A percentile compares a stretch with the other conserved stretches of the same genome.
Evolutionary conservation across 1,284 basidiomycete species (phyloP).

Genomic region (Puccinia novopanici): DNA sequence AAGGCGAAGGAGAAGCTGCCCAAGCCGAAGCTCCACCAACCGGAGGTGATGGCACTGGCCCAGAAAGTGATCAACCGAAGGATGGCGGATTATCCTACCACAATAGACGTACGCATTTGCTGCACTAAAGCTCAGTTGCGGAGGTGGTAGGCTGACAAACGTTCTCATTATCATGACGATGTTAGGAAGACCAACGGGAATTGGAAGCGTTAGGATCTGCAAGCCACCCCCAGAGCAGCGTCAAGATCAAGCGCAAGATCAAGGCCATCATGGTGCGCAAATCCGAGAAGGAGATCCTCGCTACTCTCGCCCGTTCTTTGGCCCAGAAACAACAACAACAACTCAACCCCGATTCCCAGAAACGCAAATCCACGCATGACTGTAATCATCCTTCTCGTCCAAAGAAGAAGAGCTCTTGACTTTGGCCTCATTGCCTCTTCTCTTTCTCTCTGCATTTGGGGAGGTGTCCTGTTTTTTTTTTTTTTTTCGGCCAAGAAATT

Average conservation of each 20-base stretch:
- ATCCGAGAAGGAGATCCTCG: constrained; percentile 79
- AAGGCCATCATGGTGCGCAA: constrained; percentile 74
- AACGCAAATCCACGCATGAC: too few species aligned
- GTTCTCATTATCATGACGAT: constrained; percentile 33
- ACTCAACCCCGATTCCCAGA: too few species aligned
- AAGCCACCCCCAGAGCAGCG: constrained; percentile 53
- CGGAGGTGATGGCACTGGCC: constrained; percentile 56
- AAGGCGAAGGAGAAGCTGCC: constrained; percentile 75
- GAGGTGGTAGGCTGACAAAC: constrained; percentile 42
- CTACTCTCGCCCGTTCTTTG: too few species aligned
- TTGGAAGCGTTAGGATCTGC: constrained; percentile 54
- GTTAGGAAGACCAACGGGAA: constrained; percentile 67
- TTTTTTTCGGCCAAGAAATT: too few species aligned
- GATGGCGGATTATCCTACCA: constrained; percentile 66
- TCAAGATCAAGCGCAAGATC: constrained; percentile 63
- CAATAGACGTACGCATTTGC: constrained; percentile 62
- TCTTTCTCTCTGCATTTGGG: too few species aligned
- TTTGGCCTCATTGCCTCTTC: too few species aligned
- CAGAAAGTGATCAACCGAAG: constrained; percentile 65
- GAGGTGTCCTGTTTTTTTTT: too few species aligned
- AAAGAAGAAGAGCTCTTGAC: too few species aligned
- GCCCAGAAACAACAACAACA: too few species aligned
- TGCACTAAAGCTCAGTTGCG: constrained; percentile 49
- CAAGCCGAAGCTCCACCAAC: constrained; percentile 68
- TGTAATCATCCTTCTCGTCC: too few species aligned